phyloP scores from a whole-genome alignment of 2,329 filamentous ascomycete species.

The Apiospora pterosperma region DNA sequence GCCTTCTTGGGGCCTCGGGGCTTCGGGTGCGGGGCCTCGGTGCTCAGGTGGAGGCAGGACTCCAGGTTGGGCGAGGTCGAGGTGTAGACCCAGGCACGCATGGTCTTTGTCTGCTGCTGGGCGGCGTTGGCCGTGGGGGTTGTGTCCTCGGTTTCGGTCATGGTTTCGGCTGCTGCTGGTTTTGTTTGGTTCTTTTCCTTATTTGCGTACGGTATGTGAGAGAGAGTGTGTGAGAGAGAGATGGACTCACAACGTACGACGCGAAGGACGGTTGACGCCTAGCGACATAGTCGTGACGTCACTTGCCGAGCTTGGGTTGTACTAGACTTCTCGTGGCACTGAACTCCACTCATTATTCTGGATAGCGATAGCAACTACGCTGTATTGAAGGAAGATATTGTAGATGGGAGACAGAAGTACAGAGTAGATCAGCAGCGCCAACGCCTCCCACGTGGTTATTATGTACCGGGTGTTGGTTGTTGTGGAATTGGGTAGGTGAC shows the following conservation, averaged over 20 bases:
- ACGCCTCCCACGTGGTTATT: too few species aligned
- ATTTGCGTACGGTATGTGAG: neutral
- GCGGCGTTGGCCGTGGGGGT: neutral
- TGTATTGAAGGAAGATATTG: neutral
- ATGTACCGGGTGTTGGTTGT: too few species aligned
- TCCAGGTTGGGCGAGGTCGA: slow-evolving; percentile 44
- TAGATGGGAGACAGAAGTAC: too few species aligned
- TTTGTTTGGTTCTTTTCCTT: neutral
- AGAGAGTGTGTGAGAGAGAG: neutral
- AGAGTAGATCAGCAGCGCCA: too few species aligned
- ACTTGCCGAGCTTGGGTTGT: neutral
- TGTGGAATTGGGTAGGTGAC: too few species aligned
- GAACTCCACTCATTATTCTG: neutral
- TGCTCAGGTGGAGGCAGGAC: slow-evolving; percentile 46
- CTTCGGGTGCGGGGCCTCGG: slow-evolving; percentile 37
- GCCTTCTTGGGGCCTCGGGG: slow-evolving; percentile 22
- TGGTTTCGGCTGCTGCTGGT: neutral
- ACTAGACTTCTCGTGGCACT: neutral
- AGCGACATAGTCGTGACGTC: neutral
- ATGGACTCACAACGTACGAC: neutral
- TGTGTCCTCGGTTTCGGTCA: neutral
- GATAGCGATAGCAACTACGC: neutral
- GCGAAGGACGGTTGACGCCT: neutral
- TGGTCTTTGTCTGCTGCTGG: slow-evolving; percentile 24
- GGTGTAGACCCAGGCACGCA: slow-evolving; percentile 58